Evolutionary conservation across 768 basidiomycete genomes (phyloP).

Genomic region (Leccinum disarticulatum): DNA sequence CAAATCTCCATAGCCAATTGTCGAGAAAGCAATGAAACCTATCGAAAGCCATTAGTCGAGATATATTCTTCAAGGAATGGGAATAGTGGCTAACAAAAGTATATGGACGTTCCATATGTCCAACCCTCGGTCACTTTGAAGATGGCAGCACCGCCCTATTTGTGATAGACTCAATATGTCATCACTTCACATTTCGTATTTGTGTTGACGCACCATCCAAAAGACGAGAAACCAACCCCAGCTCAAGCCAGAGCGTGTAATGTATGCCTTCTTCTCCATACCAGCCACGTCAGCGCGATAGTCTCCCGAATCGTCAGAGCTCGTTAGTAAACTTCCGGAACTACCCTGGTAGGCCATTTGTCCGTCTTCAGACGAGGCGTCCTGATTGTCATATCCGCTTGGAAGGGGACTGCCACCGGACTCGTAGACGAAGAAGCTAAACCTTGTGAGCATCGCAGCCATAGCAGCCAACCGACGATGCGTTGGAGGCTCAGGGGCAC

Average conservation of each 20-base stretch:
- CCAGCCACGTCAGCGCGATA: slow-evolving; percentile 19
- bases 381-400: neutral
- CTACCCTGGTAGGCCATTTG: neutral
- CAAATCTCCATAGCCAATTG: slow-evolving; percentile 72
- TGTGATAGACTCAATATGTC: neutral
- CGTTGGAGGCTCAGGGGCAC: slow-evolving; percentile 43
- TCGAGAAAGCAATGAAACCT: slow-evolving; percentile 75
- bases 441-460: slow-evolving; percentile 52
- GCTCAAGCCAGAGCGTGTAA: too few species aligned
- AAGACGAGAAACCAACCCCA: too few species aligned
- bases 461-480: slow-evolving; percentile 59
- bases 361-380: neutral
- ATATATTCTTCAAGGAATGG: neutral
- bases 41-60: neutral
- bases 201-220: too few species aligned
- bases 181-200: neutral
- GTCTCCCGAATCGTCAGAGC: slow-evolving; percentile 9
- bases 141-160: slow-evolving; percentile 65
- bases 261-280: too few species aligned
- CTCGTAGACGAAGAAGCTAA: slow-evolving; percentile 44
- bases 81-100: slow-evolving; percentile 68
- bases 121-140: too few species aligned
- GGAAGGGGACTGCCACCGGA: slow-evolving; percentile 15
- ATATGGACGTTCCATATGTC: slow-evolving; percentile 60
- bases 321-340: slow-evolving; percentile 6